Evolutionary conservation across 495 filamentous ascomycete genomes (phyloP).

Genomic region (Barbatosphaeria neglecta): DNA sequence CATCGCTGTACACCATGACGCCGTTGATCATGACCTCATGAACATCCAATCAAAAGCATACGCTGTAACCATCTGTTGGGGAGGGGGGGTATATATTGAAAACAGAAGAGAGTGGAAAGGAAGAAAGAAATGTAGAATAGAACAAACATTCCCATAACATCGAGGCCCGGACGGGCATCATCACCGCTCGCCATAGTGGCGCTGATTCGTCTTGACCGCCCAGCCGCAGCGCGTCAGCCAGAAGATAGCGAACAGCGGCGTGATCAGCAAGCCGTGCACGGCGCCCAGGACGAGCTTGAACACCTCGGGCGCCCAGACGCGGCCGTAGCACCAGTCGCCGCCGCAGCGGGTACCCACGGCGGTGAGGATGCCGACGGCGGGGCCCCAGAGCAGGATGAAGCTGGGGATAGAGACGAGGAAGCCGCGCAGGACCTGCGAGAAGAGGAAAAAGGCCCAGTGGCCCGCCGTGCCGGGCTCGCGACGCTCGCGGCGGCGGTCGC

Average conservation of each 20-base stretch:
- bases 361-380: slow-evolving; percentile 16
- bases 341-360: slow-evolving; percentile 10
- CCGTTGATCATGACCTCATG: too few relatives aligned
- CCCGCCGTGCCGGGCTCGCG: slow-evolving; percentile 10
- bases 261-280: slow-evolving; percentile 22
- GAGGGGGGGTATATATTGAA: too few relatives aligned
- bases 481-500: slow-evolving; percentile 11
- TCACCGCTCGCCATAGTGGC: slow-evolving; percentile 11
- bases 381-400: slow-evolving; percentile 14
- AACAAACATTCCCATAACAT: background rate
- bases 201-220: slow-evolving; percentile 19
- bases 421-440: slow-evolving; percentile 10
- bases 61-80: too few relatives aligned
- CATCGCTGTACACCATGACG: too few relatives aligned
- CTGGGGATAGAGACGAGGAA: slow-evolving; percentile 16
- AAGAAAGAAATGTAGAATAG: too few relatives aligned
- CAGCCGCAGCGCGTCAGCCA: slow-evolving; percentile 32
- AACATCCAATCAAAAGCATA: too few relatives aligned
- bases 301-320: slow-evolving; percentile 27
- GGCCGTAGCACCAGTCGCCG: slow-evolving; percentile 27
- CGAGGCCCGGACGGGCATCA: background rate
- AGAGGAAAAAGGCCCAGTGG: slow-evolving; percentile 10
- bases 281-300: slow-evolving; percentile 32
- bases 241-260: slow-evolving; percentile 26
- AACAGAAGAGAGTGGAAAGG: too few relatives aligned